Evolutionary conservation across 2,329 filamentous ascomycete species (phyloP), one percentile per base, ranked within the genome.

Genomic region (Paramyrothecium roridum): DNA sequence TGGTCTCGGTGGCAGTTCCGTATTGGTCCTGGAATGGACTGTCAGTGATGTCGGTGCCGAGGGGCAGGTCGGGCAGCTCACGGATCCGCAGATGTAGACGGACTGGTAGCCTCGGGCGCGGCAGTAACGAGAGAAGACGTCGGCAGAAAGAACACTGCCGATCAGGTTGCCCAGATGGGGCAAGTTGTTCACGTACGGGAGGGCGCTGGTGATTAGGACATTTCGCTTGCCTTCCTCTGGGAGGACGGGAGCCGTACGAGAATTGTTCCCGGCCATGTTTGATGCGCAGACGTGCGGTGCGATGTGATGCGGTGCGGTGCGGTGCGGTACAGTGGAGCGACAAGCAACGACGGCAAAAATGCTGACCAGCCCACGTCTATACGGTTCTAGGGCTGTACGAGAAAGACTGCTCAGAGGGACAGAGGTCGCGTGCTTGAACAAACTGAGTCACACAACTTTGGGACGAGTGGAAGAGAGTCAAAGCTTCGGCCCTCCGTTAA

Each of bases 1-100:
- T 96, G 23, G 93, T 96, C 75, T 97, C 93, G 33, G 93, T 96
- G 21, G 93, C 93, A 13, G 93, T 98, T 56, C 93, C 93, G 73
- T 97, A 98, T 75, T 98, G 91, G 76, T 97, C 93, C 49, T 51
- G 20, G 56, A 60, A 30, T 52, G 11, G n/a, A 13, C 23, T 7
- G 33, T 8, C 30, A 23, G 21, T n/a, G 40, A 26, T 17, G n/a
- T 7, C 20, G 19, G n/a, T 21, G 3, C 17, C 16, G 47, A 16
- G 30, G 3, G 11, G 8, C 20, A 16, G 17, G 17, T 26, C 10
- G 13, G 33, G 50, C 20, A 13, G 56, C 65, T 52, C 61, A 70
- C 67, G n/a, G 74, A 76, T 55, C 92, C 92, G 73, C 93, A 96
- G 63, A 96, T 81, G 72, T 86, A 96, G 52, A 96, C 82, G 2